Evolutionary conservation across 2,329 filamentous ascomycete species (phyloP), one percentile per base, ranked within the genome.

Genomic region (Metarhizium sp.): DNA sequence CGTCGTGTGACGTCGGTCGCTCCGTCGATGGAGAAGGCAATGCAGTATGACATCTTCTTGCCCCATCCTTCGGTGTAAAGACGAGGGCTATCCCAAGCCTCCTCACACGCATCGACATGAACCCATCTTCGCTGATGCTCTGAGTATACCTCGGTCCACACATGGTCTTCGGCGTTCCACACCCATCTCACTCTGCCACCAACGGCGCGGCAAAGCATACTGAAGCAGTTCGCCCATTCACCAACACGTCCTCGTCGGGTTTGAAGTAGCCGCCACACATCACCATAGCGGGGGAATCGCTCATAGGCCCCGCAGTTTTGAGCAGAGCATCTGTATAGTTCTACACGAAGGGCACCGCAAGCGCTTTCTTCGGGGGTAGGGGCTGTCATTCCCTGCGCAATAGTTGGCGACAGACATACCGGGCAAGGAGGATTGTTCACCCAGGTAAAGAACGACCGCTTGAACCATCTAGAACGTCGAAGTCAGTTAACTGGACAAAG

Each of bases 171-270:
- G 34, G 88, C 87, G 63, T 97, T 97, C 94, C 94, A 99, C 11
- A 99, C 88, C 94, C 94, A 99, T 65, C 94, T 84, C 29, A 96
- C 91, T 58, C 92, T 83, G 58, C 88, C 89, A 51, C 92, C 92
- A 14, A 97, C 84, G 4, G 94, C 94, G 58, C 92, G 84, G 76
- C 92, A 97, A 53, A 99, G 80, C 94, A 97, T 97, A 74, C 87
- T 92, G 75, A 99, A 99, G 78, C 92, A 96, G 73, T 96, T 97
- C 61, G 90, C 91, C 91, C 94, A 97, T 75, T 99, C 94, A 59
- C 94, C 94, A 58, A 87, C 87, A 62, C 94, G 86, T 40, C 94
- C 94, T 62, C 88, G 82, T 62, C 89, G 80, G 32, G 90, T 95
- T 70, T 96, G 88, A 47, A 99, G 75, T 58, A 97, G 74, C 52